phyloP scores from a whole-genome alignment of 1,139 yeast genomes.

The Debaryomyces fabryi region DNA sequence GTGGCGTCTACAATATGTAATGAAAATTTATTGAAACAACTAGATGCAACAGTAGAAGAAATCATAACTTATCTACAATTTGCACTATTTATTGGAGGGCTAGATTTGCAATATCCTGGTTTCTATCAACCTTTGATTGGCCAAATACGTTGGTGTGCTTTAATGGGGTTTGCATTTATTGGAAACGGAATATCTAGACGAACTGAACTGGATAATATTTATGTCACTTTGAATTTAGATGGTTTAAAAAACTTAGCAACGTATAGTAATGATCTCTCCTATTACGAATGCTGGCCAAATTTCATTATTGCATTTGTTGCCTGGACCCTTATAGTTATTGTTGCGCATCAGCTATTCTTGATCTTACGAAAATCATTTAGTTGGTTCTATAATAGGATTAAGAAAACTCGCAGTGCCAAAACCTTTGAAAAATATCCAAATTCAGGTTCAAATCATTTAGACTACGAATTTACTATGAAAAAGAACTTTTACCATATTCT shows the following conservation, averaged over 20 bases:
- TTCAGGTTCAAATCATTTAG: background rate
- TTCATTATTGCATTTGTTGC: conserved; percentile 39
- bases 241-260: conserved; percentile 37
- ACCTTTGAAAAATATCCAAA: background rate
- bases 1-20: conserved; percentile 66
- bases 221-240: conserved; percentile 34
- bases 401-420: background rate
- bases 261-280: conserved; percentile 28
- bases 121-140: conserved; percentile 60
- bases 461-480: conserved; percentile 15
- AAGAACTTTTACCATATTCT: conserved; percentile 30
- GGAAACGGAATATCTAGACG: conserved; percentile 9
- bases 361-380: conserved; percentile 19
- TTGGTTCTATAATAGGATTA: conserved; percentile 13
- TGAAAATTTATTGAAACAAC: conserved; percentile 54
- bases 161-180: conserved; percentile 33
- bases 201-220: conserved; percentile 34
- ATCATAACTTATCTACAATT: conserved; percentile 58
- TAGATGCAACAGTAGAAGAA: conserved; percentile 58
- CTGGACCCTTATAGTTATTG: conserved; percentile 30
- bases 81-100: conserved; percentile 58
- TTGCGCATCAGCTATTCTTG: conserved; percentile 27
- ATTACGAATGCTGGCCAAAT: conserved; percentile 43
- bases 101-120: conserved; percentile 64
- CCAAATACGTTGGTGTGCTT: conserved; percentile 39